Evolutionary conservation across 768 basidiomycete genomes (phyloP), one percentile per base, ranked within the genome.

Genomic region (Phlebiopsis flavidoalba): DNA sequence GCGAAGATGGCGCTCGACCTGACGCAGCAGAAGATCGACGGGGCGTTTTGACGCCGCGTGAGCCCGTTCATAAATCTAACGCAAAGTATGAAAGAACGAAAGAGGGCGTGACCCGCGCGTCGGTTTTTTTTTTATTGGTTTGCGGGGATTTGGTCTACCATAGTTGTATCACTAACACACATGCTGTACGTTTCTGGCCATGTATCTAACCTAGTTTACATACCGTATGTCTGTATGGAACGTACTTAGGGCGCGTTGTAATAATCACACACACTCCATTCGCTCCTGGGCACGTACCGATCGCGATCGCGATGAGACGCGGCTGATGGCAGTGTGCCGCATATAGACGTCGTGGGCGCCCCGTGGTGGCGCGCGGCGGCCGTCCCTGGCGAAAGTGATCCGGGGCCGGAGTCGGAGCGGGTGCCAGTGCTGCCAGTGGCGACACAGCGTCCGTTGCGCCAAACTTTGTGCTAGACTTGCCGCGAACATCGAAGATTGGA

Each of bases 11-110:
- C 56, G 22, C 47, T 14, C 5, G 64, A 66, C 24, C 54, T 61
- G 15, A 49, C 63, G 53, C 69, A 65, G 62, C 58, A 68, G 31
- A 63, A 63, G 53, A 59, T 60, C 33, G 63, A 69, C 54, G 61
- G 58, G 24, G 61, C 60, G 21, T 60, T n/a, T 61, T 40, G 60
- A 64, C 45, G 46, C 37, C 31, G 52, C 33, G 14, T 35, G 33
- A 31, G 33, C 52, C 22, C 26, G 26, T 6, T 6, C 2, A 31
- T 31, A 31, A 43, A 43, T 12, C n/a, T 43, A 17, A 43, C n/a
- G 8, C 40, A 43, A 43, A 43, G 40, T n/a, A n/a, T n/a, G 8
- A 43, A 43, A 3, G 40, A 17, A 43, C 2, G 26, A 43, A 43
- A 43, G 40, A 43, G 40, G 12, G 12, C 40, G 40, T 43, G 7